A percentile compares a stretch with the other conserved stretches of the same genome.
Evolutionary conservation across 2,329 filamentous ascomycete species (phyloP).

Genomic region (Hawksworthiomyces lignivorus): DNA sequence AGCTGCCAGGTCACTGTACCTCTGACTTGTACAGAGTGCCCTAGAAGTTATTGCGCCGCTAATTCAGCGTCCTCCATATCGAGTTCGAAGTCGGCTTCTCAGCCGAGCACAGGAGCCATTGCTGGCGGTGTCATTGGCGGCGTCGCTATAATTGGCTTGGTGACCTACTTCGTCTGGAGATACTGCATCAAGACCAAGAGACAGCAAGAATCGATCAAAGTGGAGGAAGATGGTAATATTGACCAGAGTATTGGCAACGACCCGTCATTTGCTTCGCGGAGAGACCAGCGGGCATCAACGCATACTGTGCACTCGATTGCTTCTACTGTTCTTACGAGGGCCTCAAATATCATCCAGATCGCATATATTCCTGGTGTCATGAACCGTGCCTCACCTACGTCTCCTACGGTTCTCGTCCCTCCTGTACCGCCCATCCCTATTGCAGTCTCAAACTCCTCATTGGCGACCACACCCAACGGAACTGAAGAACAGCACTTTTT

Average conservation of each 20-base stretch:
- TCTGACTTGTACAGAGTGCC: constrained; percentile 38
- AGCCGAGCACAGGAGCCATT: constrained; percentile 73
- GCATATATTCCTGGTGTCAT: constrained; percentile 97
- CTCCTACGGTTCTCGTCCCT: constrained; percentile 73
- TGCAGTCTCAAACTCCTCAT: constrained; percentile 39
- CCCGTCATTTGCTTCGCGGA: constrained; percentile 44
- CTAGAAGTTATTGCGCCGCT: constrained; percentile 37
- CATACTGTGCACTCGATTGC: constrained; percentile 88
- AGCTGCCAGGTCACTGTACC: constrained; percentile 40
- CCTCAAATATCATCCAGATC: constrained; percentile 98
- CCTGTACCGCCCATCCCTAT: constrained; percentile 88
- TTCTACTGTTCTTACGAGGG: constrained; percentile 87
- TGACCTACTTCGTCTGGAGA: constrained; percentile 77
- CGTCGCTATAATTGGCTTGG: constrained; percentile 62
- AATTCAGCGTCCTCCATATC: constrained; percentile 16
- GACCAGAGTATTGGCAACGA: constrained; percentile 43
- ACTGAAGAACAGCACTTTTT: constrained; percentile 85
- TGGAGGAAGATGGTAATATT: constrained; percentile 50
- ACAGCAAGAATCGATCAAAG: constrained; percentile 42
- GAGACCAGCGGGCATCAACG: constrained; percentile 64
- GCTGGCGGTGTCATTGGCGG: constrained; percentile 88
- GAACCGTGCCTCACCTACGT: constrained; percentile 80
- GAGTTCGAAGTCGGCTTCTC: constrained; percentile 24
- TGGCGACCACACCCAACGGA: constrained; percentile 46
- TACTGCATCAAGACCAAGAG: constrained; percentile 79